Evolutionary conservation across 768 basidiomycete species (phyloP), one percentile per base, ranked within the genome.

Genomic region (Amanita muscaria): DNA sequence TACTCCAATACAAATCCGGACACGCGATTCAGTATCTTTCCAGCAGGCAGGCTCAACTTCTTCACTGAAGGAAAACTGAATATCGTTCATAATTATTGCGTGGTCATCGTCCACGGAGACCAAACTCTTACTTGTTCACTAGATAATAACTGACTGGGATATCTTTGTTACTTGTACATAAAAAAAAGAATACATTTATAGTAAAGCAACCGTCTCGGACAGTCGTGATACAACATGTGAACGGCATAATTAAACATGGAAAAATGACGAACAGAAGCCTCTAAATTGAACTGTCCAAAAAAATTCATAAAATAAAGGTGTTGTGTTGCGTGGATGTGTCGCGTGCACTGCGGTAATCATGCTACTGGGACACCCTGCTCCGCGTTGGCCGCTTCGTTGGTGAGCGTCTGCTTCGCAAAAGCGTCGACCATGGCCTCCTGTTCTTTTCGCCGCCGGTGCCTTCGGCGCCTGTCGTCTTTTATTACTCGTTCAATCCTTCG

Each of bases 401-500:
- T 58, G 46, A 77, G 52, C 42, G 69, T 67, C 56, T 74, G 73
- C 48, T 63, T 77, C 32, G 83, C 78, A 57, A 90, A 88, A 5
- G 84, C 81, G 57, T 84, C 81, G 47, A 89, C 69, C 73, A 90
- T 79, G 19, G 81, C 70, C 44, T 90, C 88, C 55, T 88, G 84
- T 55, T 89, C 88, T 58, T 84, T 86, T 54, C 87, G 80, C 44
- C 87, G 72, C 54, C 74, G 83, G 62, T 90, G 88, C 51, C 88
- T 73, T 61, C 74, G 77, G 53, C 85, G 73, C 51, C 86, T 73
- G 65, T 90, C 88, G 37, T 90, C 88, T 59, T 85, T 88, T 58
- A 90, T 88, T n/a, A 83, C 66, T 24, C 83, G 74, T 52, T 88
- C 83, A 42, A 89, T 77, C 53, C 79, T 77, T 53, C 83, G 76